A percentile compares a stretch with the other conserved stretches of the same genome.
phyloP scores from a whole-genome alignment of 2,329 filamentous ascomycete genomes.

The Diplodia seriata region DNA sequence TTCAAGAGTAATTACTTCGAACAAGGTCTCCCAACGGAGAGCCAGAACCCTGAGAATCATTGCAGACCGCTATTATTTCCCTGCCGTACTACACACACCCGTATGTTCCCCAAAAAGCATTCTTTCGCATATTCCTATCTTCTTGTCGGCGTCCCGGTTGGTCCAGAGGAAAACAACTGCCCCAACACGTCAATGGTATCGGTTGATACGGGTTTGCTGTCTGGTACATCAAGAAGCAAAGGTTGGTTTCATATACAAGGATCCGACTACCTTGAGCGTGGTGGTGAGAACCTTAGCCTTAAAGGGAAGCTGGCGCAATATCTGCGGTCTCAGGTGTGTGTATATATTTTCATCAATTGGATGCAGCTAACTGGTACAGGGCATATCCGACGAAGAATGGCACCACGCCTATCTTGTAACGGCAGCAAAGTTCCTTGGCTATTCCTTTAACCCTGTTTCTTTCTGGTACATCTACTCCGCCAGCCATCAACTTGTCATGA shows the following conservation, averaged over 20 bases:
- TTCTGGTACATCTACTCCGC: slow-evolving; percentile 79
- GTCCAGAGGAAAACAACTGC: slow-evolving; percentile 55
- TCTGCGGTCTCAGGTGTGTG: slow-evolving; percentile 61
- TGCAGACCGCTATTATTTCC: slow-evolving; percentile 63
- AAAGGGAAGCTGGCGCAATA: slow-evolving; percentile 68
- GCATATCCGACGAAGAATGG: slow-evolving; percentile 65
- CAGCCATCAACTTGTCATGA: slow-evolving; percentile 64
- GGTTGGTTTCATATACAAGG: slow-evolving; percentile 68
- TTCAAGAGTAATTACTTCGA: not conserved
- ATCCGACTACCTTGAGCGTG: slow-evolving; percentile 67
- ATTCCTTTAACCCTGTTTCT: slow-evolving; percentile 77
- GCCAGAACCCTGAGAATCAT: slow-evolving; percentile 2
- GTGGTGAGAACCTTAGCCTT: slow-evolving; percentile 60
- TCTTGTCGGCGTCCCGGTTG: slow-evolving; percentile 70
- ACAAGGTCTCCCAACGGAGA: not conserved
- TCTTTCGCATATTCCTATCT: slow-evolving; percentile 75
- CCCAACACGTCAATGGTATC: slow-evolving; percentile 64
- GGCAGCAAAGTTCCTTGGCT: slow-evolving; percentile 71
- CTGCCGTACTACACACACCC: slow-evolving; percentile 68
- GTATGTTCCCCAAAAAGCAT: slow-evolving; percentile 72
- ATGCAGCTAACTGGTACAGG: slow-evolving; percentile 50
- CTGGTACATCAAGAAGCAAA: slow-evolving; percentile 41
- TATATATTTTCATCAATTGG: not conserved
- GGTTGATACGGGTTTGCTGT: slow-evolving; percentile 38
- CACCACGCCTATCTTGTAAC: slow-evolving; percentile 75